Percentiles rank a stretch among this genome's conserved stretches.
phyloP scores from a whole-genome alignment of 2,329 filamentous ascomycete species.

The Claviceps humidiphila region DNA sequence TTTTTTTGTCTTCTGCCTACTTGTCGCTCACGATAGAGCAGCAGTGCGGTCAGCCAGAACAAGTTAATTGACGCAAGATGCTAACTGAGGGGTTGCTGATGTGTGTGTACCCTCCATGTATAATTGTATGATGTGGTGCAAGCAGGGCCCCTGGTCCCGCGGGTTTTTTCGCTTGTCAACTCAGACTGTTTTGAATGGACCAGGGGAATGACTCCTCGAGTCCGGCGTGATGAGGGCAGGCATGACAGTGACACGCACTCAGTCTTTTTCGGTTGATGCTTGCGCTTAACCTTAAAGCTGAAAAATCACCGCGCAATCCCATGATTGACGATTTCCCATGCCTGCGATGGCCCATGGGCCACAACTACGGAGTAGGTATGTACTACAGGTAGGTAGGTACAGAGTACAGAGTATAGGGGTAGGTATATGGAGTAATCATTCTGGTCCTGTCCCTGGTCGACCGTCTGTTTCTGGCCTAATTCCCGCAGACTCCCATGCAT shows the following conservation, averaged over 20 bases:
- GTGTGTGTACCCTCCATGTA: not conserved
- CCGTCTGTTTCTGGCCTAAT: not conserved
- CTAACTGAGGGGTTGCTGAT: not conserved
- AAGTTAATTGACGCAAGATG: not conserved
- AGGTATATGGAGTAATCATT: too few species aligned
- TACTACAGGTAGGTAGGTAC: not conserved
- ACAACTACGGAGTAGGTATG: not conserved
- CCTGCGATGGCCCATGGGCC: not conserved
- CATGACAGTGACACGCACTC: not conserved
- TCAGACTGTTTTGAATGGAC: not conserved
- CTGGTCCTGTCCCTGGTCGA: not conserved
- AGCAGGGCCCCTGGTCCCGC: not conserved
- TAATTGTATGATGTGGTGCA: too few species aligned
- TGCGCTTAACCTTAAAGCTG: not conserved
- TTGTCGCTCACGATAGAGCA: not conserved
- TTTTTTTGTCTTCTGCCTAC: not conserved
- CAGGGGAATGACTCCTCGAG: not conserved
- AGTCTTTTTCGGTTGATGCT: not conserved
- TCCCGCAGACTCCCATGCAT: not conserved
- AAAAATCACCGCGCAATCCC: not conserved
- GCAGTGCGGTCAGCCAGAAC: not conserved
- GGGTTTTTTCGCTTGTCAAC: not conserved
- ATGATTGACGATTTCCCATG: not conserved
- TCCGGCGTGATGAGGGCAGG: not conserved
- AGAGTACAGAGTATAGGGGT: too few species aligned